A percentile compares a stretch with the other conserved stretches of the same genome.
Evolutionary conservation across 1,284 basidiomycete genomes (phyloP).

Genomic region (Psilocybe mexicana): DNA sequence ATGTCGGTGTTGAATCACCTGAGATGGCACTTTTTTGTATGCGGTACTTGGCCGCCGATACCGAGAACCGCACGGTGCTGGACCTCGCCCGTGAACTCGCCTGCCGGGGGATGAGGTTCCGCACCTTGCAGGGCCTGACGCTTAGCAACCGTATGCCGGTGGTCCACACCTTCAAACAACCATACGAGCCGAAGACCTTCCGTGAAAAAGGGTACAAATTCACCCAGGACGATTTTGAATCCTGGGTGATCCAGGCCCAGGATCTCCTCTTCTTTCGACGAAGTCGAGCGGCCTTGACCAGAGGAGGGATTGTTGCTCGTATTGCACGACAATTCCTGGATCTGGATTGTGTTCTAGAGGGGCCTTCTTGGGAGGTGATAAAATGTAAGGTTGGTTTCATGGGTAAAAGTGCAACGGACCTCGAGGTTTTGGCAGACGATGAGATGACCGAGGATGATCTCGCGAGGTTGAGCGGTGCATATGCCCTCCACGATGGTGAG

Average conservation of each 20-base stretch:
- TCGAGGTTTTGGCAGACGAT: no score
- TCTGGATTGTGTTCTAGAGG: neutral
- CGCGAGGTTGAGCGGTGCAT: no score
- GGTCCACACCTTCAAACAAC: neutral
- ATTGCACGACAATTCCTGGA: neutral
- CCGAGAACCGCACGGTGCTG: neutral
- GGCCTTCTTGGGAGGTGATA: neutral
- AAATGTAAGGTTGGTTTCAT: no score
- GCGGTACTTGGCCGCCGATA: neutral
- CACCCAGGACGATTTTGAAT: no score
- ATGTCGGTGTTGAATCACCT: neutral
- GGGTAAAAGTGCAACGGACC: no score
- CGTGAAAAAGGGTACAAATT: no score
- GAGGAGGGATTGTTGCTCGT: neutral
- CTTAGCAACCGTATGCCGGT: neutral
- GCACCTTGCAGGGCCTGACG: neutral
- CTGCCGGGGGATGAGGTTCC: neutral
- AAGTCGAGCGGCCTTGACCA: neutral
- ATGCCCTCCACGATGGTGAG: no score
- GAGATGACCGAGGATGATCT: no score
- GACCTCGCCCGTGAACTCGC: neutral
- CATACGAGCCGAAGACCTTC: no score
- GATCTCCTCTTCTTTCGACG: neutral
- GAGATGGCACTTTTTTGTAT: neutral
- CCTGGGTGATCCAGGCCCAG: no score